These are phyloP conservation scores for Exophiala bonariae DNA, from an alignment of 2,329 filamentous ascomycete genomes.

Conservation along the genomic window DNA sequence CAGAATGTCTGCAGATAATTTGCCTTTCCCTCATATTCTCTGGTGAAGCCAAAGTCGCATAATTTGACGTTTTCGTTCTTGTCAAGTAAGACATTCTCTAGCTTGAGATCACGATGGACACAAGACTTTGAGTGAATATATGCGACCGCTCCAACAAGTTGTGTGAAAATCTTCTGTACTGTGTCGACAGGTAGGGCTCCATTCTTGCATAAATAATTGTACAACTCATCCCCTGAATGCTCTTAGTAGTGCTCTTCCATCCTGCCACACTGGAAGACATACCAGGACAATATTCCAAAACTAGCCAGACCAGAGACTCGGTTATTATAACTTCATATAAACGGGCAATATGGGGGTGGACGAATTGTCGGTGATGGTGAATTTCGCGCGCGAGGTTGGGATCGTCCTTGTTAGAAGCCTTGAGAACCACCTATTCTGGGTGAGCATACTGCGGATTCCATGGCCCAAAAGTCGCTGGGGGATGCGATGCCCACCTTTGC, in stretches of 20 bases:
- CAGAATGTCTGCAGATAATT: slow-evolving; percentile 98
- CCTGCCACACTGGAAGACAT: too few species aligned
- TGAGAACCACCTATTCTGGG: slow-evolving; percentile 79
- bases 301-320: slow-evolving; percentile 91
- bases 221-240: slow-evolving; percentile 80
- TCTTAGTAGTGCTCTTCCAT: slow-evolving; percentile 34
- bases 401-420: slow-evolving; percentile 95
- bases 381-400: slow-evolving; percentile 95
- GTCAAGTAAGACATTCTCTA: slow-evolving; percentile 95
- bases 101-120: slow-evolving; percentile 93
- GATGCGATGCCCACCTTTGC: slow-evolving; percentile 69
- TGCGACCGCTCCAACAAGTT: slow-evolving; percentile 88
- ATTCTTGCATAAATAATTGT: slow-evolving; percentile 88
- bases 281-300: slow-evolving; percentile 94
- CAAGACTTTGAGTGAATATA: slow-evolving; percentile 96
- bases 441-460: too few species aligned
- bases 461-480: slow-evolving; percentile 2
- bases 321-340: slow-evolving; percentile 98
- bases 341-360: slow-evolving; percentile 94
- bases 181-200: slow-evolving; percentile 81
- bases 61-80: slow-evolving; percentile 97
- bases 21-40: slow-evolving; percentile 92
- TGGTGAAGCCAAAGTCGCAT: slow-evolving; percentile 96
- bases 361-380: slow-evolving; percentile 95
- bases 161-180: slow-evolving; percentile 93